Percentiles rank a stretch among this genome's conserved stretches.
phyloP scores from a whole-genome alignment of 2,329 filamentous ascomycete species.

The Alternaria angustiovoidea region DNA sequence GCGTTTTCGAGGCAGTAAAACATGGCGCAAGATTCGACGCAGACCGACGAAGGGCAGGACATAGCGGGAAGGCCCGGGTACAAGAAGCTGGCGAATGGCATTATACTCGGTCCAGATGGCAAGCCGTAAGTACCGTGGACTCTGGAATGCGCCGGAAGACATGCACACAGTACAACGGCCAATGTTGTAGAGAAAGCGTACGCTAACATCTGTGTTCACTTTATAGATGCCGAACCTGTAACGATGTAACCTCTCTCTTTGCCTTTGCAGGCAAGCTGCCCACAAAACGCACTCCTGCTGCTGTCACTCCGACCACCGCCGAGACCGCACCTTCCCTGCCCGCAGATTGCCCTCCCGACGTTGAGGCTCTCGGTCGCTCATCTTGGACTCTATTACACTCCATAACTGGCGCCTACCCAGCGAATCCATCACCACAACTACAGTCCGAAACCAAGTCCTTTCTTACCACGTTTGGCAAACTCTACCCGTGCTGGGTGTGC shows the following conservation, averaged over 20 bases:
- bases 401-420: conserved; percentile 87
- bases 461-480: conserved; percentile 78
- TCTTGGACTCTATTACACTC: conserved; percentile 95
- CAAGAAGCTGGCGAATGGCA: conserved; percentile 71
- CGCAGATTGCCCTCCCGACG: conserved; percentile 85
- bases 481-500: conserved; percentile 97
- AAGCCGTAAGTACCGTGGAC: conserved; percentile 72
- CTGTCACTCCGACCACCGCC: conserved; percentile 37
- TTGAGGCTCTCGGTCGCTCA: conserved; percentile 83
- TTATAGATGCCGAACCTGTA: conserved; percentile 74
- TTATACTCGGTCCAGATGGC: conserved; percentile 80
- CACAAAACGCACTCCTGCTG: conserved; percentile 42
- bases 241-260: conserved; percentile 66
- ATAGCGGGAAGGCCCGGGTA: conserved; percentile 42
- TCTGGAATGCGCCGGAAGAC: conserved; percentile 27
- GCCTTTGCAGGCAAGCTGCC: conserved; percentile 58
- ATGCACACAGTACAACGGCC: neutral
- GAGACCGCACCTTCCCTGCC: conserved; percentile 51
- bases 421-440: conserved; percentile 69
- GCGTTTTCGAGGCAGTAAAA: neutral
- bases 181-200: neutral
- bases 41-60: conserved; percentile 38
- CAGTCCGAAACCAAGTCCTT: conserved; percentile 82
- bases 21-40: conserved; percentile 36
- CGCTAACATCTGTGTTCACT: conserved; percentile 3